Conservation (phyloP, 345 rosid species). For the Pistacia integerrima region DNA sequence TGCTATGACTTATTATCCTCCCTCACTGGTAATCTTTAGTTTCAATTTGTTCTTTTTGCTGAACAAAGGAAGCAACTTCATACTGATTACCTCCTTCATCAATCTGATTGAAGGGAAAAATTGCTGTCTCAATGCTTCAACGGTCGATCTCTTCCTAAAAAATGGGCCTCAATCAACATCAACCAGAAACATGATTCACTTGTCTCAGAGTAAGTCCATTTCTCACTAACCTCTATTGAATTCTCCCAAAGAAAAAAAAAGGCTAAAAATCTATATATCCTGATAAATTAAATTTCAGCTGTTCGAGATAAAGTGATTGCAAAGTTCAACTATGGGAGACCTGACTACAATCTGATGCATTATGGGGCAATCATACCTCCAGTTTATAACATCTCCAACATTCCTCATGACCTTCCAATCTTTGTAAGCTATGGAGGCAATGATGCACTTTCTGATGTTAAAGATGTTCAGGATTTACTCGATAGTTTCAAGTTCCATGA, state of each 20-base stretch:
- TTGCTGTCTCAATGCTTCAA: constrained; percentile 82
- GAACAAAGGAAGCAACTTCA: not conserved
- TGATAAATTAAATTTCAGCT: constrained; percentile 36
- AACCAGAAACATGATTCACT: constrained; percentile 82
- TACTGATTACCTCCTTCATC: not conserved
- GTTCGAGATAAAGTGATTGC: constrained; percentile 62
- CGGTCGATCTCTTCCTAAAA: constrained; percentile 50
- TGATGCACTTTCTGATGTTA: constrained; percentile 66
- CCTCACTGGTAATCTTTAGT: constrained; percentile 55
- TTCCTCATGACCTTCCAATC: constrained; percentile 64
- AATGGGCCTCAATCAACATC: constrained; percentile 86
- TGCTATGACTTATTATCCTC: constrained; percentile 73
- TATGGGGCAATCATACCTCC: constrained; percentile 73
- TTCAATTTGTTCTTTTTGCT: not conserved
- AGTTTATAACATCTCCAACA: constrained; percentile 70
- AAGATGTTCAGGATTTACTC: constrained; percentile 61
- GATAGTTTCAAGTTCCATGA: constrained; percentile 70
- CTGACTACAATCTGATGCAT: constrained; percentile 46
- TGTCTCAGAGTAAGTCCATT: constrained; percentile 71
- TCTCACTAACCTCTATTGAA: too few species aligned
- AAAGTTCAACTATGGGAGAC: constrained; percentile 73
- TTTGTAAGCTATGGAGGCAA: constrained; percentile 78
- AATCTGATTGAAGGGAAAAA: constrained; percentile 52
- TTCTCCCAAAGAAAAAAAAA: too few species aligned
- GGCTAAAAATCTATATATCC: too few species aligned